Percentiles rank a stretch among this genome's conserved stretches.
These are phyloP conservation scores for Aspergillus mulundensis DNA, from an alignment of 495 filamentous ascomycete genomes.

Conservation along the genomic window DNA sequence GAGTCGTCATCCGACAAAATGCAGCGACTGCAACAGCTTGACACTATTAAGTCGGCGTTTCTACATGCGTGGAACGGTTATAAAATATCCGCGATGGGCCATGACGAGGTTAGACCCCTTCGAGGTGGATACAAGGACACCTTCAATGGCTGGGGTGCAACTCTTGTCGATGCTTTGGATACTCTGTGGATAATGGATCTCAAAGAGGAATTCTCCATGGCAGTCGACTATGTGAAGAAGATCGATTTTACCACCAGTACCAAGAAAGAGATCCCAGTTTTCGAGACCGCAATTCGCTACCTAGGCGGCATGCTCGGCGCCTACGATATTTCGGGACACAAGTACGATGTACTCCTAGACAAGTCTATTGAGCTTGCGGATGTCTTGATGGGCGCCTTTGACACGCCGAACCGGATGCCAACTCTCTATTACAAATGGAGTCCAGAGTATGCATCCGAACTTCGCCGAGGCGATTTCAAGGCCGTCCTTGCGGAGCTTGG, in stretches of 20 bases:
- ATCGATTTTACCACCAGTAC: slow-evolving; percentile 85
- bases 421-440: slow-evolving; percentile 81
- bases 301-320: slow-evolving; percentile 78
- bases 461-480: slow-evolving; percentile 59
- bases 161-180: slow-evolving; percentile 88
- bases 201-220: slow-evolving; percentile 84
- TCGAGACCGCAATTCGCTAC: slow-evolving; percentile 86
- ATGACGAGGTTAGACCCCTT: slow-evolving; percentile 73
- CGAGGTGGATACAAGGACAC: slow-evolving; percentile 60
- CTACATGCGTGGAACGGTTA: slow-evolving; percentile 74
- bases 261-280: slow-evolving; percentile 66
- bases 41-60: slow-evolving; percentile 64
- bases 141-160: slow-evolving; percentile 94
- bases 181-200: slow-evolving; percentile 96
- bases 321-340: slow-evolving; percentile 71
- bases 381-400: slow-evolving; percentile 86
- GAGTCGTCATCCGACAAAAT: slow-evolving; percentile 59
- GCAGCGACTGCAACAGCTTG: slow-evolving; percentile 58
- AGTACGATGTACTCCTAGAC: slow-evolving; percentile 66
- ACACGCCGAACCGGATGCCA: slow-evolving; percentile 96
- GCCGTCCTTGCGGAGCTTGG: slow-evolving; percentile 82
- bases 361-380: slow-evolving; percentile 89
- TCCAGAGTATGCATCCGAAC: slow-evolving; percentile 59
- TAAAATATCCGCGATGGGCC: slow-evolving; percentile 66
- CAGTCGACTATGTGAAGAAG: slow-evolving; percentile 65